Evolutionary conservation across 2,329 filamentous ascomycete species (phyloP), one percentile per base, ranked within the genome.

Genomic region (Conoideocrella luteorostrata): DNA sequence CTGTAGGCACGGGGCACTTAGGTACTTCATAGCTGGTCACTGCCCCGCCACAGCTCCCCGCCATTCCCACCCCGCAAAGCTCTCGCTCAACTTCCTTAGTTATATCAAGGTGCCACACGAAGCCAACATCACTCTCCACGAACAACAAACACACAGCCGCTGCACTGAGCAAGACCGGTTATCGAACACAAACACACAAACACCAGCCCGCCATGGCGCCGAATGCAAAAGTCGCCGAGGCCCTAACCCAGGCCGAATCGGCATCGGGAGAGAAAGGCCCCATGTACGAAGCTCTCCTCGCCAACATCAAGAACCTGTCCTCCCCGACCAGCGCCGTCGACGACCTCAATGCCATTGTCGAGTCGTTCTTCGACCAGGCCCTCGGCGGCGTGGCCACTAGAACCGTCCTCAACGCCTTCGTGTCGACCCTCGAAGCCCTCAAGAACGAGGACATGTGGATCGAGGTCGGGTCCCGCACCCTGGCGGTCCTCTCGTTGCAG

Each of bases 361-460:
- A 82, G 55, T 78, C 75, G 39, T 74, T 90, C 42, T 78, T 90
- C 51, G 73, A 70, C 51, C 81, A 86, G 55, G 74, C 74, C 18
- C 74, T 90, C 43, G 85, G 86, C 55, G 82, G 91, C 53, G 85
- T 93, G n/a, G 74, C 82, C 23, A 81, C 85, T 5, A 80, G 87
- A 5, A 75, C 80, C 13, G 74, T 93, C 11, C 79, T 94, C 48
- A 72, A 75, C 44, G 67, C 70, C 45, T 87, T 94, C 58, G 73
- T 86, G 51, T 57, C 69, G 33, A 70, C 75, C 13, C 83, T 95
- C 53, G 69, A 75, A 48, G 65, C 67, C 17, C 69, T 89, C 45
- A 63, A 74, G 29, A 75, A 80, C 52, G 64, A 79, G 33, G 78
- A 85, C 47, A 69, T 83, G 49, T 84, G 84, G 67, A 84, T 95